phyloP scores from a whole-genome alignment of 1,284 basidiomycete species.

The Apiotrichum akiyoshidainum region DNA sequence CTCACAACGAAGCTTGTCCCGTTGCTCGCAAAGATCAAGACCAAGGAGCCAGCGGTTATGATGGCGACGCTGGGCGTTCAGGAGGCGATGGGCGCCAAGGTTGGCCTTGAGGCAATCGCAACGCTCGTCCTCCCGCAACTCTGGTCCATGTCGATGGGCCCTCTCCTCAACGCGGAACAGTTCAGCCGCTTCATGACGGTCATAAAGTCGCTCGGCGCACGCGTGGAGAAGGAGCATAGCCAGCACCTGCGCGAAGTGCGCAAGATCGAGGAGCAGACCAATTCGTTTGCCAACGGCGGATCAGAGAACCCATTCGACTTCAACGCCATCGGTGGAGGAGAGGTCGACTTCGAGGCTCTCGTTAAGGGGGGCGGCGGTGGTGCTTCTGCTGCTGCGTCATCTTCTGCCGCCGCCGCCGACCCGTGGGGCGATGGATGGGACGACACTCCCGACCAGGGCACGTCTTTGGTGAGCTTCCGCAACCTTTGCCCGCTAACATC shows the following conservation, averaged over 20 bases:
- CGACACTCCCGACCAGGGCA: slow-evolving; percentile 23
- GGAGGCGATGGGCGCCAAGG: slow-evolving; percentile 93
- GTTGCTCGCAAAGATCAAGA: slow-evolving; percentile 87
- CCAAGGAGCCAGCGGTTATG: slow-evolving; percentile 90
- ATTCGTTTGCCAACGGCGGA: slow-evolving; percentile 22
- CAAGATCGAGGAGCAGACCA: slow-evolving; percentile 47
- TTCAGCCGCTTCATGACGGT: slow-evolving; percentile 81
- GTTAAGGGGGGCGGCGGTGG: slow-evolving; percentile 39
- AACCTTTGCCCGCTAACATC: not conserved
- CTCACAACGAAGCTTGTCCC: slow-evolving; percentile 94
- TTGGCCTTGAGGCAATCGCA: slow-evolving; percentile 90
- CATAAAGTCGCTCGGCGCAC: slow-evolving; percentile 47
- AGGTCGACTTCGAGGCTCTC: slow-evolving; percentile 50
- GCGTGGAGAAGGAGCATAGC: slow-evolving; percentile 50
- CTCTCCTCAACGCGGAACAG: slow-evolving; percentile 83
- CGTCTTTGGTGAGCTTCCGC: slow-evolving; percentile 23
- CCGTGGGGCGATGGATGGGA: slow-evolving; percentile 47
- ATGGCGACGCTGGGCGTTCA: slow-evolving; percentile 91
- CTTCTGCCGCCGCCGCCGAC: slow-evolving; percentile 23
- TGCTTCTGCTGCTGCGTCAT: not conserved
- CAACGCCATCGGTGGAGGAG: slow-evolving; percentile 28
- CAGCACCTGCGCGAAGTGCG: slow-evolving; percentile 50
- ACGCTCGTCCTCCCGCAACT: slow-evolving; percentile 88
- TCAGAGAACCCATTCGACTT: slow-evolving; percentile 25
- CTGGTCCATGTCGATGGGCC: slow-evolving; percentile 94